These are phyloP conservation scores for Fusarium sp. DNA, from an alignment of 2,329 filamentous ascomycete species.

Conservation along the genomic window DNA sequence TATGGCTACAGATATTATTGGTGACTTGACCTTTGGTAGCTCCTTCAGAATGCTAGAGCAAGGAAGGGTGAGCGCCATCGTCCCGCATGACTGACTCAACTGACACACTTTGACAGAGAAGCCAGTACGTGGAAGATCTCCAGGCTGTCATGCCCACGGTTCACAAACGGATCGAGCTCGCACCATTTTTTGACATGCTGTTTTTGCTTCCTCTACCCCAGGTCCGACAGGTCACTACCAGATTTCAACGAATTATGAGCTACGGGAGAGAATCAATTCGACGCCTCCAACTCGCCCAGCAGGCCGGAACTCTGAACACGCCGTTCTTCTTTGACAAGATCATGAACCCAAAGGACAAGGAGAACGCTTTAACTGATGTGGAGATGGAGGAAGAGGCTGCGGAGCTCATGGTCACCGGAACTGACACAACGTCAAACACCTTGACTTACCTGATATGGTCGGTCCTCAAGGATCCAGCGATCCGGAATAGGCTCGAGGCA, in stretches of 20 bases:
- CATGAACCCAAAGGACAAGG: not conserved
- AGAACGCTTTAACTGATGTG: not conserved
- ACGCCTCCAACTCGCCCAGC: not conserved
- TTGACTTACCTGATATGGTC: conserved; percentile 10
- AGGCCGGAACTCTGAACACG: not conserved
- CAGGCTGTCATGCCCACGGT: conserved; percentile 1
- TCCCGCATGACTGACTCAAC: rapidly evolving
- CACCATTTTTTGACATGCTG: not conserved
- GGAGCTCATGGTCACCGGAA: not conserved
- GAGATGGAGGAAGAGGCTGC: conserved; percentile 6
- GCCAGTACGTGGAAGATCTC: not conserved
- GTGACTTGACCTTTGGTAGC: conserved; percentile 3
- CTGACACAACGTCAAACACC: conserved; percentile 1
- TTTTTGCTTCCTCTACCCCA: not conserved
- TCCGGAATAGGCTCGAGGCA: not conserved
- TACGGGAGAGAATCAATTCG: conserved; percentile 1
- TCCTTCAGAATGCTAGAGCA: conserved; percentile 7
- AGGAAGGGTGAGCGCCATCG: not conserved
- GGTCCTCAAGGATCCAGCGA: not conserved
- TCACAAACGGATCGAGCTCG: not conserved
- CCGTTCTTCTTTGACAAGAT: conserved; percentile 3
- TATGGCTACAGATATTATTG: conserved; percentile 15
- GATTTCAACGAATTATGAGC: not conserved
- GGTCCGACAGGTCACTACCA: not conserved
- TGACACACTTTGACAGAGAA: not conserved